Conservation (phyloP, 129 eudicot genomes). For the Heracleum sosnowskyi region DNA sequence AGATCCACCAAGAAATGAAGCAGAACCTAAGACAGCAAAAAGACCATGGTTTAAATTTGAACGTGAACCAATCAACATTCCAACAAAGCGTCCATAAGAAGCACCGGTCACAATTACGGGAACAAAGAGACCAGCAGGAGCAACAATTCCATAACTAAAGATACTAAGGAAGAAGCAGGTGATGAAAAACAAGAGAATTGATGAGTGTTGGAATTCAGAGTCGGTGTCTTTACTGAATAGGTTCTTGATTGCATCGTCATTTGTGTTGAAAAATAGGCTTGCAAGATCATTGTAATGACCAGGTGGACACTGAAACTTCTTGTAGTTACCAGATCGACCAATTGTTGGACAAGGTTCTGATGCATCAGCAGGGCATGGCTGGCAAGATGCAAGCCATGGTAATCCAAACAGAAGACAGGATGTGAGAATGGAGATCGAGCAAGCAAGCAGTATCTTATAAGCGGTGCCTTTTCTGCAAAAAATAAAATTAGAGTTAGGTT, state of each 20-base stretch:
- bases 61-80: slow-evolving; percentile 47
- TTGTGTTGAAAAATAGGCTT: slow-evolving; percentile 85
- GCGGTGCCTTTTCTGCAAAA: slow-evolving; percentile 61
- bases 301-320: slow-evolving; percentile 75
- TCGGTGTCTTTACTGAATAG: slow-evolving; percentile 70
- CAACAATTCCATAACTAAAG: slow-evolving; percentile 77
- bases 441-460: slow-evolving; percentile 58
- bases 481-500: neutral
- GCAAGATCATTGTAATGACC: slow-evolving; percentile 87
- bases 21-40: slow-evolving; percentile 82
- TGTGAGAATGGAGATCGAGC: slow-evolving; percentile 64
- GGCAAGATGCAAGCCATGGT: slow-evolving; percentile 85
- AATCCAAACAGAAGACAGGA: slow-evolving; percentile 77
- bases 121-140: slow-evolving; percentile 83
- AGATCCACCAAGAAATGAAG: slow-evolving; percentile 90
- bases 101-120: slow-evolving; percentile 91
- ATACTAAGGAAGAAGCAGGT: slow-evolving; percentile 74
- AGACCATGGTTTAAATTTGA: slow-evolving; percentile 78
- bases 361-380: slow-evolving; percentile 61
- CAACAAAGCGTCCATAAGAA: slow-evolving; percentile 79
- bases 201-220: slow-evolving; percentile 51
- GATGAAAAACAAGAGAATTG: slow-evolving; percentile 62
- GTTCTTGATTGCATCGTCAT: slow-evolving; percentile 85
- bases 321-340: slow-evolving; percentile 85
- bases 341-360: slow-evolving; percentile 84